Percentiles rank a stretch among this genome's conserved stretches.
phyloP scores from a whole-genome alignment of 495 filamentous ascomycete genomes.

The Aspergillus ellipticus region DNA sequence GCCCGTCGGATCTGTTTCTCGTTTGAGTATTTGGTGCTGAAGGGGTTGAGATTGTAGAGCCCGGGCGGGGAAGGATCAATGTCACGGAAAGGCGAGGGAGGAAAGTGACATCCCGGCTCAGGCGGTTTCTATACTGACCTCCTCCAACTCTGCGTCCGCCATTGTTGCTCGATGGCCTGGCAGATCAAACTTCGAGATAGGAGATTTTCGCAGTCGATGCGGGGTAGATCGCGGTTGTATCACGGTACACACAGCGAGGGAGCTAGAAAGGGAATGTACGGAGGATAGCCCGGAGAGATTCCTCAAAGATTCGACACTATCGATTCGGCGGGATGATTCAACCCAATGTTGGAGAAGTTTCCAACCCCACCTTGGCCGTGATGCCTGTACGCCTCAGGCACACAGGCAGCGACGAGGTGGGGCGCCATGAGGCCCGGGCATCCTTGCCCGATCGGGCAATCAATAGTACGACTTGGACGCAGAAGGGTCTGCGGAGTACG shows the following conservation, averaged over 20 bases:
- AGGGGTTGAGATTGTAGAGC: not conserved
- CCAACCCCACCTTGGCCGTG: conserved; percentile 13
- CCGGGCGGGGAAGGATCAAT: not conserved
- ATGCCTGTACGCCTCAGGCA: conserved; percentile 13
- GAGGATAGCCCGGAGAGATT: not conserved
- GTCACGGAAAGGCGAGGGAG: not conserved
- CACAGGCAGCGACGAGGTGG: conserved; percentile 13
- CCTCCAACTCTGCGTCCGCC: conserved; percentile 84
- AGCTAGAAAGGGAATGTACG: not conserved
- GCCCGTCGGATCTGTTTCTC: conserved; percentile 73
- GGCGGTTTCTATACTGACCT: conserved; percentile 45
- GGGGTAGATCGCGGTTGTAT: not conserved
- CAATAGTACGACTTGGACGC: not conserved
- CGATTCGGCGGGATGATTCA: conserved; percentile 1
- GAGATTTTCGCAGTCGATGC: not conserved
- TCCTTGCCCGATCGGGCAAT: not conserved
- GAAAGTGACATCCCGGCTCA: not conserved
- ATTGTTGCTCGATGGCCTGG: conserved; percentile 36
- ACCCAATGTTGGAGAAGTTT: conserved; percentile 7
- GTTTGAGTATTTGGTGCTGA: not conserved
- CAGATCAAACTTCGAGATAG: not conserved
- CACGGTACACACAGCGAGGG: not conserved
- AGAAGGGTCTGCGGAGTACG: not conserved
- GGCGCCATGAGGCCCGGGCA: conserved; percentile 9
- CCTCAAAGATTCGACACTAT: conserved; percentile 5